Percentiles rank a stretch among this genome's conserved stretches.
These are phyloP conservation scores for Eremochloa ophiuroides DNA, from an alignment of 176 grass and related monocot species.

Conservation along the genomic window DNA sequence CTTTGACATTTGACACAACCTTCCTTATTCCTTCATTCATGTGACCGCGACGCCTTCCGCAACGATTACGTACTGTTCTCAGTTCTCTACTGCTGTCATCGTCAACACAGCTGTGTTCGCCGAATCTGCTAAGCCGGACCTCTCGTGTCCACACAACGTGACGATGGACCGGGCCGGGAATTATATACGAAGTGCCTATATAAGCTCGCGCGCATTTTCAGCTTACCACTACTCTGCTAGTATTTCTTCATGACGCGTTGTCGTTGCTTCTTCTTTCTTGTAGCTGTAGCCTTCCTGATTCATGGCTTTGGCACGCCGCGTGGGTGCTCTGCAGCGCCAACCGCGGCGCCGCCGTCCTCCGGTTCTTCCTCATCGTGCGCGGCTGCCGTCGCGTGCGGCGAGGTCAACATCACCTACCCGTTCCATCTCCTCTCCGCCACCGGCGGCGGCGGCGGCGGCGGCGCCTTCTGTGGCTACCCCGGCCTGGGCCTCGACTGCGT, in stretches of 20 bases:
- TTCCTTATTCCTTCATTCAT: background rate
- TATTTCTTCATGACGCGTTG: background rate
- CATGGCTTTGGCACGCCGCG: background rate
- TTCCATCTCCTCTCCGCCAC: background rate
- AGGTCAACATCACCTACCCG: conserved; percentile 7
- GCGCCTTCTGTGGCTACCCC: background rate
- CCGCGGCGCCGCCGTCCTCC: background rate
- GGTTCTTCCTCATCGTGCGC: background rate
- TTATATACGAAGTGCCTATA: background rate
- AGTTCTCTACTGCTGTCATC: background rate
- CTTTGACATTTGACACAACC: background rate
- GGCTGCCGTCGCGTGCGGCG: background rate
- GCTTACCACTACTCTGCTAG: background rate
- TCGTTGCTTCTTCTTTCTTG: background rate
- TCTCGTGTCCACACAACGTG: background rate
- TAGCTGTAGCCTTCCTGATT: background rate
- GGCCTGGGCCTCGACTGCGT: background rate
- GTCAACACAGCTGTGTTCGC: background rate
- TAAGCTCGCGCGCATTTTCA: background rate
- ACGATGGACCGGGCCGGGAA: background rate
- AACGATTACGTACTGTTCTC: background rate
- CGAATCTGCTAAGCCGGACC: background rate
- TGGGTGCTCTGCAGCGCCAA: background rate
- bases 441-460: background rate
- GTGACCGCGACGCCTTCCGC: background rate